Evolutionary conservation across 2,329 filamentous ascomycete genomes (phyloP).

Genomic region (Colletotrichum sp.): DNA sequence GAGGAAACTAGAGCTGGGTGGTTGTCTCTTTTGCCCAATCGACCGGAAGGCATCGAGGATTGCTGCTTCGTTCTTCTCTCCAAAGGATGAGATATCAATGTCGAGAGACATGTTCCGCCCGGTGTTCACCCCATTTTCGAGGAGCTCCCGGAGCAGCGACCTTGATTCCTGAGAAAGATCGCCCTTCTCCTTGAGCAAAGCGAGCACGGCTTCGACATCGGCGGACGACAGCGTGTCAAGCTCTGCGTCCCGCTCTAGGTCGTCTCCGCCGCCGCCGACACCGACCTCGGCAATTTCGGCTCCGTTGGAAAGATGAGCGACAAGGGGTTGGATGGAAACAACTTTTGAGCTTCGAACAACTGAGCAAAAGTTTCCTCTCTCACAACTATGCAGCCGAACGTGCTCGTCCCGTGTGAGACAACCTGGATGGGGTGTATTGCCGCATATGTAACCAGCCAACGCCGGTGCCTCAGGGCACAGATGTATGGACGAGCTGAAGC

Average conservation of each 20-base stretch:
- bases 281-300: constrained; percentile 74
- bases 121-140: constrained; percentile 20
- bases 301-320: constrained; percentile 67
- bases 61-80: constrained; percentile 32
- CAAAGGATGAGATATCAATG: constrained; percentile 30
- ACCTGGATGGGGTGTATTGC: constrained; percentile 72
- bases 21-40: constrained; percentile 26
- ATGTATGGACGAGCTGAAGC: constrained; percentile 45
- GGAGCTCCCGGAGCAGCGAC: constrained; percentile 3
- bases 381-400: constrained; percentile 84
- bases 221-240: constrained; percentile 63
- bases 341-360: constrained; percentile 54
- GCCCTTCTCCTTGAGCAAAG: constrained; percentile 29
- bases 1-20: neutral
- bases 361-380: constrained; percentile 70
- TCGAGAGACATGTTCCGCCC: constrained; percentile 39
- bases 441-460: constrained; percentile 76
- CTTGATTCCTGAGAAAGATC: constrained; percentile 26
- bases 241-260: constrained; percentile 72
- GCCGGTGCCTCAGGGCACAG: constrained; percentile 66
- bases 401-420: constrained; percentile 70
- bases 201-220: constrained; percentile 55
- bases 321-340: constrained; percentile 80
- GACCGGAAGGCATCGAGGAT: constrained; percentile 28
- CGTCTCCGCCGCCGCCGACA: constrained; percentile 79